These are phyloP conservation scores for Neurospora sp. DNA, from an alignment of 495 filamentous ascomycete species.

Conservation along the genomic window DNA sequence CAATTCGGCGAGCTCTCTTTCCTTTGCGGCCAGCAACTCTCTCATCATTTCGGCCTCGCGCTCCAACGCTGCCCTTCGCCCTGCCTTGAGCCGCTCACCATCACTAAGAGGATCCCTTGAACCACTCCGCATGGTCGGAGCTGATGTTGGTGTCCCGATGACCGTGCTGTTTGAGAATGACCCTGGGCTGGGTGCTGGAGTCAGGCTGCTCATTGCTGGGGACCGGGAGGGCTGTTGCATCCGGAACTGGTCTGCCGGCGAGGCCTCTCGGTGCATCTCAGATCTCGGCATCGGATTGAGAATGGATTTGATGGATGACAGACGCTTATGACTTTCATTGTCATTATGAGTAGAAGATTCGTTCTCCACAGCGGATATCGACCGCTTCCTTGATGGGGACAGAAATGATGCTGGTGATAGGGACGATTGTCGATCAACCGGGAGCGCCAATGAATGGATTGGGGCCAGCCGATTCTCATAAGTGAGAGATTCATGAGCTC, in stretches of 20 bases:
- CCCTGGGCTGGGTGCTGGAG: slow-evolving; percentile 27
- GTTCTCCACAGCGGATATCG: slow-evolving; percentile 47
- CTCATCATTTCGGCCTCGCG: slow-evolving; percentile 70
- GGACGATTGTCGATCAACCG: slow-evolving; percentile 37
- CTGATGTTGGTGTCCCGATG: slow-evolving; percentile 17
- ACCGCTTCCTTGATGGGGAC: slow-evolving; percentile 53
- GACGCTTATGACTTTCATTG: slow-evolving; percentile 40
- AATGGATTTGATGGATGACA: slow-evolving; percentile 74
- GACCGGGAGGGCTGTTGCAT: slow-evolving; percentile 20
- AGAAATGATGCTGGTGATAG: slow-evolving; percentile 42
- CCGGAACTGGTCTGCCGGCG: slow-evolving; percentile 11
- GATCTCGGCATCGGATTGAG: slow-evolving; percentile 45
- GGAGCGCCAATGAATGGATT: slow-evolving; percentile 31
- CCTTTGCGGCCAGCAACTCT: slow-evolving; percentile 61
- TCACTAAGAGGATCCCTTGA: slow-evolving; percentile 36
- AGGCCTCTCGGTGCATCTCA: slow-evolving; percentile 11
- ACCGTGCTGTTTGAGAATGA: slow-evolving; percentile 13
- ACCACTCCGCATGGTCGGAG: slow-evolving; percentile 20
- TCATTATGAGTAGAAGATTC: slow-evolving; percentile 23
- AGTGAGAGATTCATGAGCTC: slow-evolving; percentile 30
- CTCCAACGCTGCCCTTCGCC: slow-evolving; percentile 55
- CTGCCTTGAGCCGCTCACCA: slow-evolving; percentile 45
- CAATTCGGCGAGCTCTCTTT: slow-evolving; percentile 67
- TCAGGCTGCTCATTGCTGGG: slow-evolving; percentile 20
- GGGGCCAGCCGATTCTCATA: slow-evolving; percentile 48